phyloP scores from a whole-genome alignment of 805 yeast species.

The Vanderwaltozyma verrucispora region DNA sequence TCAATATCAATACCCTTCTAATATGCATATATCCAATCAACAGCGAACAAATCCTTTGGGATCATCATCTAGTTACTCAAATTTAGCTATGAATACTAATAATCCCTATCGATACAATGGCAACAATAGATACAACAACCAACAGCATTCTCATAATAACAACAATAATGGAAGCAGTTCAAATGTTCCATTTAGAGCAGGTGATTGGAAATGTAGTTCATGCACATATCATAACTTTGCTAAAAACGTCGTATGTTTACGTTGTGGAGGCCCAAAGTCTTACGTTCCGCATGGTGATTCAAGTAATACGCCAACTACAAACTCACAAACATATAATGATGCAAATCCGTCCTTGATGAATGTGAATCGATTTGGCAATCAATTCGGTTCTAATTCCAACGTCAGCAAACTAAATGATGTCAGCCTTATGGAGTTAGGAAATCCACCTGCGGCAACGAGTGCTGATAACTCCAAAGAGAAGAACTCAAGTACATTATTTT shows the following conservation, averaged over 20 bases:
- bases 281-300: constrained; percentile 7
- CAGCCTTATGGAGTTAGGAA: constrained; percentile 6
- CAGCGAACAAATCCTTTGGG: background rate
- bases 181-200: constrained; percentile 86
- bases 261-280: constrained; percentile 68
- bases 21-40: background rate
- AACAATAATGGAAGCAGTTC: constrained; percentile 28
- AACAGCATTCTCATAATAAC: constrained; percentile 7
- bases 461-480: background rate
- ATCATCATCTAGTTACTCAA: background rate
- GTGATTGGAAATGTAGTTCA: constrained; percentile 86
- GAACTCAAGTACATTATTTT: too few species aligned
- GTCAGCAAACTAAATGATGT: constrained; percentile 6
- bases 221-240: constrained; percentile 91
- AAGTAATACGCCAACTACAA: constrained; percentile 2
- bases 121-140: constrained; percentile 1
- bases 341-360: too few species aligned
- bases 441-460: background rate
- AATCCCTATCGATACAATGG: constrained; percentile 1
- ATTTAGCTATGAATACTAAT: background rate
- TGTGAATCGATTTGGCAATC: constrained; percentile 6
- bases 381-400: constrained; percentile 1
- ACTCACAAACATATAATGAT: too few species aligned
- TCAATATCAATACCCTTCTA: too few species aligned
- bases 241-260: constrained; percentile 73